Conservation (phyloP, 129 eudicot genomes). For the Glebionis coronaria region DNA sequence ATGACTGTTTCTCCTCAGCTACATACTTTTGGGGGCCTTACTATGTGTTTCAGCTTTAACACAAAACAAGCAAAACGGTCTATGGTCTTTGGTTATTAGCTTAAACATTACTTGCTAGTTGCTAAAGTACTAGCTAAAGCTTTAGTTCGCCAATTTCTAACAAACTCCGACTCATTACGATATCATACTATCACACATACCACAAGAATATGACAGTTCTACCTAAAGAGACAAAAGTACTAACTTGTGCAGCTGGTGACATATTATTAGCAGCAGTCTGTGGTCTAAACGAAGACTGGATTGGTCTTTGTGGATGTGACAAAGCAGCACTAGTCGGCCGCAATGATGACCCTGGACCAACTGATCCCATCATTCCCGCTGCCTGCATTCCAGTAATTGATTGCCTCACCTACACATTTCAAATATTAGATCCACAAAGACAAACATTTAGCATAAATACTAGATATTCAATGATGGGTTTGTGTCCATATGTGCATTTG, state of each 20-base stretch:
- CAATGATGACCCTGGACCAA: slow-evolving; percentile 59
- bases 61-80: background rate
- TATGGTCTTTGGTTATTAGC: background rate
- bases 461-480: no score
- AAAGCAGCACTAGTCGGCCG: slow-evolving; percentile 54
- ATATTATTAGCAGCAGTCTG: slow-evolving; percentile 42
- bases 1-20: background rate
- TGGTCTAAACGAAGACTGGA: slow-evolving; percentile 62
- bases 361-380: slow-evolving; percentile 63
- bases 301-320: slow-evolving; percentile 61
- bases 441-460: slow-evolving; percentile 2
- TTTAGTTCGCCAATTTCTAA: no score
- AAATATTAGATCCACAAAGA: background rate
- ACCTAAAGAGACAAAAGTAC: slow-evolving; percentile 14
- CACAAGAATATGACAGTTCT: background rate
- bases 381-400: slow-evolving; percentile 54
- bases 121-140: background rate
- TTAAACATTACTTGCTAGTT: background rate
- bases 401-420: slow-evolving; percentile 42
- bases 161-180: no score
- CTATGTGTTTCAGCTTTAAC: background rate
- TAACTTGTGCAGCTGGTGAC: slow-evolving; percentile 62
- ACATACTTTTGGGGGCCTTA: background rate
- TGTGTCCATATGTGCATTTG: no score
- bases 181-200: background rate